phyloP scores from a whole-genome alignment of 306 rosid genomes.

The Spatholobus suberectus region DNA sequence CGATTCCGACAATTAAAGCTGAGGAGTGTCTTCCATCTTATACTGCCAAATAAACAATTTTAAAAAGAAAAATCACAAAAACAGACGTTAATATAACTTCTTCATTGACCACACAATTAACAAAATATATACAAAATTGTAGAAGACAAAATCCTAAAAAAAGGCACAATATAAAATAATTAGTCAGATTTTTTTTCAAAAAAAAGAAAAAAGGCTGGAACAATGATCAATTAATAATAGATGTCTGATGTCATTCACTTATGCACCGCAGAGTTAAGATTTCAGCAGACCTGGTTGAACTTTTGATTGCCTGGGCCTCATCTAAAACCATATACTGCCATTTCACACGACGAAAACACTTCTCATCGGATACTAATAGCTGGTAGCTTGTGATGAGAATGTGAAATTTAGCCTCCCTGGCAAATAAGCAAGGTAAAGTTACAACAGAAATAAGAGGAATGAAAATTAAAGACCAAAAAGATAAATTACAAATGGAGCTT shows the following conservation, averaged over 20 bases:
- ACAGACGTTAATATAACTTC: constrained; percentile 14
- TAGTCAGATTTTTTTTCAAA: background rate
- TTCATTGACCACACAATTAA: constrained; percentile 29
- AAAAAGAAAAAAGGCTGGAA: constrained; percentile 13
- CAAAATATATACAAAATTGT: background rate
- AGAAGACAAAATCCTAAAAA: constrained; percentile 18
- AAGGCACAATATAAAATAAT: constrained; percentile 19
- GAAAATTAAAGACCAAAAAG: constrained; percentile 29
- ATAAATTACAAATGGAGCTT: constrained; percentile 21
- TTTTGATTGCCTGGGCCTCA: constrained; percentile 99
- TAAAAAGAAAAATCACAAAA: constrained; percentile 5
- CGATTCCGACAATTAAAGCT: constrained; percentile 98
- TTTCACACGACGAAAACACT: constrained; percentile 90
- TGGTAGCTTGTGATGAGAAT: constrained; percentile 96
- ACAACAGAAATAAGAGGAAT: constrained; percentile 19
- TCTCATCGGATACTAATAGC: constrained; percentile 87
- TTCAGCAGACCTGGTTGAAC: constrained; percentile 75
- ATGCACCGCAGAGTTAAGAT: constrained; percentile 32
- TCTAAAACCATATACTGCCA: constrained; percentile 99
- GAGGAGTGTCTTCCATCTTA: constrained; percentile 99
- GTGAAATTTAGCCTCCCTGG: constrained; percentile 96
- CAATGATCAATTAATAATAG: constrained; percentile 24
- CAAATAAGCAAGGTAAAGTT: constrained; percentile 27
- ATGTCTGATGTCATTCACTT: background rate
- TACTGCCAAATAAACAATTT: constrained; percentile 59